Base-by-base conservation (phyloP, 179 eudicot genomes). In the Drosera spatulata region DNA sequence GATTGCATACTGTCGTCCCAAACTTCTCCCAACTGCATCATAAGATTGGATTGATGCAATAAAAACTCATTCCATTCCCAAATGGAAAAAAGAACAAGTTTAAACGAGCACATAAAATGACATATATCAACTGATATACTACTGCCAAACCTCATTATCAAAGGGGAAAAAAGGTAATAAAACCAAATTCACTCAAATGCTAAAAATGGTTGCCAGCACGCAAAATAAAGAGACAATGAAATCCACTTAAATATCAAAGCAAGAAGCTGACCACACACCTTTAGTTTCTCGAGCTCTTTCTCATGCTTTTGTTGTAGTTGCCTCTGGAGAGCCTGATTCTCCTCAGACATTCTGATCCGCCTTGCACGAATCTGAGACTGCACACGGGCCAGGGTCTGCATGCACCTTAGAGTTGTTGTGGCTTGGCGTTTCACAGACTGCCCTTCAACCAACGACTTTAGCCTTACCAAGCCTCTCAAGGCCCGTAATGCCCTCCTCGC, bases 1-100 rank as follows among this genome's bases (percentile, higher is more conserved):
- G 98, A 85, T 53, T 79, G 88, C 51, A 76, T 59, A 65, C 91
- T 88, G 66, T 71, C 80, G 65, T 91, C 84, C 98, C 98, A 91
- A 5, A 75, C 89, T 50, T 85, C 91, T 42, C 81, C 95, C 61
- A 63, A 60, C 85, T 84, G 83, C 77, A 22, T 22, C 33, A 22
- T 22, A 22, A 22, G 33, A 22, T 22, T 1, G 33, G 33, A 22
- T 22, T 22, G 33, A 22, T 22, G 33, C 33, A 22, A 22, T 22
- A 22, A 22, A 22, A 22, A 22, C 1, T 22, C 33, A 22, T 22
- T 22, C 33, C 33, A 22, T 22, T 22, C 33, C 33, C 33, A 22
- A 22, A 22, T 22, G 33, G 33, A 22, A 22, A 22, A 22, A 22
- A 22, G 33, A 22, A 22, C 33, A 22, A 22, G 33, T 22, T 22